phyloP scores from a whole-genome alignment of 2,329 filamentous ascomycete genomes.

The Mariannaea sp. region DNA sequence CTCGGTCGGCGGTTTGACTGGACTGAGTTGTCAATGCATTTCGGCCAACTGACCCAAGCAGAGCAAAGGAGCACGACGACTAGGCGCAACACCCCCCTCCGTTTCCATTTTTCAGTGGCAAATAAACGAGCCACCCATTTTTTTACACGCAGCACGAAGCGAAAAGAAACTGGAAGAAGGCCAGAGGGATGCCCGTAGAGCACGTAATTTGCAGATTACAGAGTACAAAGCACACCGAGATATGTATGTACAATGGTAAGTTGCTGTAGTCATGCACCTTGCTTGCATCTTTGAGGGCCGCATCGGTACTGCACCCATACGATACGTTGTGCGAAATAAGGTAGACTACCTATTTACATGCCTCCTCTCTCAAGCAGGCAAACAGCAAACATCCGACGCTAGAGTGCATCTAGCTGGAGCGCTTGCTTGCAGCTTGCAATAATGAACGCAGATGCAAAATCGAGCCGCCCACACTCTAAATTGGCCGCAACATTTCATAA shows the following conservation, averaged over 20 bases:
- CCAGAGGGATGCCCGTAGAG: constrained; percentile 7
- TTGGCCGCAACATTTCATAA: too few relatives aligned
- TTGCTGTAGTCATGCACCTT: too few relatives aligned
- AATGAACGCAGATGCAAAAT: constrained; percentile 8
- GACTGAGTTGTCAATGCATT: constrained; percentile 40
- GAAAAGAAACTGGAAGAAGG: constrained; percentile 13
- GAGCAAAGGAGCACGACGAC: constrained; percentile 14
- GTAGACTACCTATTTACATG: not conserved
- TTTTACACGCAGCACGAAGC: constrained; percentile 26
- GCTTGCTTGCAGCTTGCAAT: constrained; percentile 14
- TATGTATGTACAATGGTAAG: too few relatives aligned
- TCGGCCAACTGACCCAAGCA: constrained; percentile 20
- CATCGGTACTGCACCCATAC: not conserved
- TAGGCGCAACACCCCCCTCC: constrained; percentile 1
- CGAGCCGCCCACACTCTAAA: constrained; percentile 10
- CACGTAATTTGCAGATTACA: constrained; percentile 1
- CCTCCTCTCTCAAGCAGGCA: not conserved
- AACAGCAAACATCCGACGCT: not conserved
- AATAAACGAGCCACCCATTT: constrained; percentile 25
- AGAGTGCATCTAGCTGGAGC: not conserved
- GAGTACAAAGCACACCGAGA: too few relatives aligned
- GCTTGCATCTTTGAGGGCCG: too few relatives aligned
- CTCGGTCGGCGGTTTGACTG: not conserved
- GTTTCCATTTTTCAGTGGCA: not conserved
- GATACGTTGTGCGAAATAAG: not conserved